phyloP scores from a whole-genome alignment of 2,329 filamentous ascomycete species.

The Alternaria conjuncta region DNA sequence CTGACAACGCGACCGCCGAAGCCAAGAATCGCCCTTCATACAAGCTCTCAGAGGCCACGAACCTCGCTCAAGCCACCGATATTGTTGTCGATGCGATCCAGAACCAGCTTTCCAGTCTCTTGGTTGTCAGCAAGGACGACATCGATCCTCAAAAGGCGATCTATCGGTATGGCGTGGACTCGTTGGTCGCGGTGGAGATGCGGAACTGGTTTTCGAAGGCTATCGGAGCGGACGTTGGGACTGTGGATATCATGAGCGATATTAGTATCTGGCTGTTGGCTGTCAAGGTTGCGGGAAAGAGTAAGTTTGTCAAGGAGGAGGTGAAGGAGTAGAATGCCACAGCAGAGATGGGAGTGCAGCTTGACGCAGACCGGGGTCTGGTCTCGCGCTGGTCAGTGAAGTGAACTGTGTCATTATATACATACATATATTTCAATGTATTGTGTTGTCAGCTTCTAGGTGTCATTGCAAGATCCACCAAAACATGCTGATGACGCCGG shows the following conservation, averaged over 20 bases:
- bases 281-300: constrained; percentile 13
- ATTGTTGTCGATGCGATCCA: constrained; percentile 22
- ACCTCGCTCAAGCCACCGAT: constrained; percentile 9
- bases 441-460: background rate
- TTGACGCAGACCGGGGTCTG: background rate
- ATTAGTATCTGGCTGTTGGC: constrained; percentile 15
- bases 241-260: constrained; percentile 19
- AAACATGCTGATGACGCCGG: background rate
- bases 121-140: constrained; percentile 24
- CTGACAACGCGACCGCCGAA: background rate
- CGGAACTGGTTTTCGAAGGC: constrained; percentile 28
- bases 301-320: constrained; percentile 16
- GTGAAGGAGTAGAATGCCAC: constrained; percentile 2
- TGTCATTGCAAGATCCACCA: background rate
- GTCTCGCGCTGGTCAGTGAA: background rate
- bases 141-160: constrained; percentile 30
- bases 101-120: constrained; percentile 15
- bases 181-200: constrained; percentile 33
- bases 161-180: constrained; percentile 34
- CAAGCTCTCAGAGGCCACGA: constrained; percentile 10
- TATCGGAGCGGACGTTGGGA: constrained; percentile 15
- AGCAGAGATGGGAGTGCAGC: background rate
- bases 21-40: constrained; percentile 9
- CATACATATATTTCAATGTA: background rate
- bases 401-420: background rate